Evolutionary conservation across 352 stramenopile species (phyloP).

Genomic region (Globisporangium acanthophoron): DNA sequence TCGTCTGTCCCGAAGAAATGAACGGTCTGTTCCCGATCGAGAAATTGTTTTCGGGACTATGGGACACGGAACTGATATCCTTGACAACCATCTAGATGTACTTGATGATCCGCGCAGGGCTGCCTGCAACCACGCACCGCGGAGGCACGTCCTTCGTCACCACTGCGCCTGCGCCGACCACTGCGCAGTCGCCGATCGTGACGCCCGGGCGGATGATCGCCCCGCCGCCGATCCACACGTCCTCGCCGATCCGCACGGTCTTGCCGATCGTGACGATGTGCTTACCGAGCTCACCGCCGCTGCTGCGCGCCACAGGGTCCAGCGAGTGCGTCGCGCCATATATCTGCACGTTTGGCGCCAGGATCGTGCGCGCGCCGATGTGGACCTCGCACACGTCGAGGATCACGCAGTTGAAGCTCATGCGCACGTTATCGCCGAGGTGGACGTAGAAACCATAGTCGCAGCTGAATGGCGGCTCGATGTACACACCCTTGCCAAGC

Average conservation of each 20-base stretch:
- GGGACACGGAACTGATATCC: too few species aligned
- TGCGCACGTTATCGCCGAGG: conserved; percentile 70
- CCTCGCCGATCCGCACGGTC: conserved; percentile 64
- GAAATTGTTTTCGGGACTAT: too few species aligned
- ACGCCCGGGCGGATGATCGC: conserved; percentile 64
- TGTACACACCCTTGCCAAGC: conserved; percentile 31
- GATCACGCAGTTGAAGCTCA: conserved; percentile 87
- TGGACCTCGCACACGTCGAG: conserved; percentile 76
- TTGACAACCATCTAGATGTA: too few species aligned
- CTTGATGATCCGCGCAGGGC: conserved; percentile 37
- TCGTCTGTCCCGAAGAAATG: conserved; percentile 17
- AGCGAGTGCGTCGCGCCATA: conserved; percentile 79
- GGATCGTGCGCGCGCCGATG: conserved; percentile 69
- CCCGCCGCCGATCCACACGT: conserved; percentile 82
- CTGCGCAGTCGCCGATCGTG: conserved; percentile 45
- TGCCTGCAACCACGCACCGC: conserved; percentile 60
- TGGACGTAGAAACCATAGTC: conserved; percentile 87
- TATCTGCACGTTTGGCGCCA: conserved; percentile 73
- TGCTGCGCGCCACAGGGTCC: conserved; percentile 31
- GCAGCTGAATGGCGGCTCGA: conserved; percentile 84
- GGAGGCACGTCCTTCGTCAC: conserved; percentile 73
- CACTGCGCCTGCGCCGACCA: conserved; percentile 74
- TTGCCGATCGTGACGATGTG: neutral
- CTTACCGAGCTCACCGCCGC: conserved; percentile 50
- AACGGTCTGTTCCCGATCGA: too few species aligned